Percentiles rank a stretch among this genome's conserved stretches.
Conservation (phyloP, 2,329 filamentous ascomycete genomes). For the Zymoseptoria crescenta region DNA sequence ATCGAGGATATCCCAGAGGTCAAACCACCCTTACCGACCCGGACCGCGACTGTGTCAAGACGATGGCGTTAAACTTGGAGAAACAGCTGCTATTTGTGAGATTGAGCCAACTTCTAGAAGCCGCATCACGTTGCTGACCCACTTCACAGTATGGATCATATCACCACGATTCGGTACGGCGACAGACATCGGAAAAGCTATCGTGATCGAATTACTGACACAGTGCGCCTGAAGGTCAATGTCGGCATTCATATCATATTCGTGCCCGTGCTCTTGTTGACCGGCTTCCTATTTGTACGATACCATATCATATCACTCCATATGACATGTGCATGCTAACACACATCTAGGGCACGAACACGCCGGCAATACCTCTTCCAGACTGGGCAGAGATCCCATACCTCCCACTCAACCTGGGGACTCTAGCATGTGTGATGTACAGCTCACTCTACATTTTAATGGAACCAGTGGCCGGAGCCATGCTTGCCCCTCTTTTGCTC, state of each 20-base stretch:
- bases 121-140: conserved; percentile 9
- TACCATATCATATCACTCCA: conserved; percentile 37
- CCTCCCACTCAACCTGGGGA: conserved; percentile 53
- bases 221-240: conserved; percentile 50
- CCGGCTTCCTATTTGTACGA: conserved; percentile 63
- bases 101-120: conserved; percentile 17
- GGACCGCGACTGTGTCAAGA: too few relatives aligned
- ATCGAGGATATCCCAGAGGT: not conserved
- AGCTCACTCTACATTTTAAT: conserved; percentile 78
- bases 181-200: not conserved
- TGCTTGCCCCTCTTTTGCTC: conserved; percentile 69
- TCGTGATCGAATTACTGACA: not conserved
- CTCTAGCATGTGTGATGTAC: conserved; percentile 55
- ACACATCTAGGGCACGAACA: conserved; percentile 47
- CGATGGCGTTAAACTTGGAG: conserved; percentile 63
- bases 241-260: conserved; percentile 71
- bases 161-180: conserved; percentile 61
- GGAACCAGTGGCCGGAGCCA: conserved; percentile 81
- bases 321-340: not conserved
- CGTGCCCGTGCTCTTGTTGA: conserved; percentile 67
- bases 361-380: conserved; percentile 47
- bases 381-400: conserved; percentile 47
- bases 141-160: conserved; percentile 67
- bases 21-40: too few relatives aligned
- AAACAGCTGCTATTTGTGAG: conserved; percentile 75